Base-by-base conservation (phyloP, 2,329 filamentous ascomycete genomes). In the Hirsutella minnesotensis region DNA sequence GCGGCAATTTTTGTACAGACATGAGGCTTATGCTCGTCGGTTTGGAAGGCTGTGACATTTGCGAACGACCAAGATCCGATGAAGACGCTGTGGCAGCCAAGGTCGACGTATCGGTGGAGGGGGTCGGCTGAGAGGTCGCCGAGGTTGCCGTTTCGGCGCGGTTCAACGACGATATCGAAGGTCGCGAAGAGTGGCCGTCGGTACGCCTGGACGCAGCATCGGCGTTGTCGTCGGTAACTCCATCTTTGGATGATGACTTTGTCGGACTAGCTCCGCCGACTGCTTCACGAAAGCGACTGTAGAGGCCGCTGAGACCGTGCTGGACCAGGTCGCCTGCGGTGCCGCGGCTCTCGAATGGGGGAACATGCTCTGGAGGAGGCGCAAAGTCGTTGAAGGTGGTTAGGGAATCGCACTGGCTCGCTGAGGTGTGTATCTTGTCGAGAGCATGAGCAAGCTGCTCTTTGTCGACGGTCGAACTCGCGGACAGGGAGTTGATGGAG, bases 341-440 rank as follows among this genome's bases (percentile, higher is more conserved):
- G 9, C 75, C 75, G 58, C 86, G 87, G 45, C 70, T 77, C 53
- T 94, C 87, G 20, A 70, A 63, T 13, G 68, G 64, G 2, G 73
- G 68, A 1, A 76, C 65, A 1, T 74, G 69, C 3, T 71, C 67
- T 0, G 84, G 80, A 5, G 81, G 80, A 1, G 82, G 80, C 1
- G 83, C 85, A 55, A 94, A 89, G 56, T 95, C 89, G 63, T 94
- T 94, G 64, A 96, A 96, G 9, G 88, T 94, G 3, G 90, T 96
- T 39, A 96, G 71, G 29, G 80, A 77, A 48, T 84, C 83, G 29
- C 85, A 85, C 58, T 86, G 84, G 56, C 85, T 94, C n/a, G 89
- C 88, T 5, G 85, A 81, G 40, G 72, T 87, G 62, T 95, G 90
- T 51, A 95, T 95, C 53, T 86, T 81, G 62, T 94, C 84, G 47